These are phyloP conservation scores for Ceratobasidium theobromae DNA, from an alignment of 1,284 basidiomycete species.

Conservation along the genomic window DNA sequence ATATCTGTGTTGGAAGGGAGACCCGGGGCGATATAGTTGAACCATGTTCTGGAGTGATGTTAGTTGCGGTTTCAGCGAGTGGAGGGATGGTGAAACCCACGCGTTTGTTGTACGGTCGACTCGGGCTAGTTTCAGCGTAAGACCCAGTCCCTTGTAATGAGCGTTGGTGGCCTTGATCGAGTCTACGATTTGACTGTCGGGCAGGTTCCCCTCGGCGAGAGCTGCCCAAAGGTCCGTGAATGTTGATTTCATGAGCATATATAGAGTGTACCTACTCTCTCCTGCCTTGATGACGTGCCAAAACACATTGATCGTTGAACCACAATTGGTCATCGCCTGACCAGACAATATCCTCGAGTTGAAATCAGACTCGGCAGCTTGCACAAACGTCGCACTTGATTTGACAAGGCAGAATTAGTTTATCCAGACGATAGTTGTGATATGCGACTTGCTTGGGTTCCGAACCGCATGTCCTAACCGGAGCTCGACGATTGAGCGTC, in stretches of 20 bases:
- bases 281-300: slow-evolving; percentile 32
- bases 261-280: not conserved
- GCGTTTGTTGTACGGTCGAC: slow-evolving; percentile 38
- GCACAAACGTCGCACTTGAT: not conserved
- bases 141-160: slow-evolving; percentile 38
- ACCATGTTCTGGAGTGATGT: slow-evolving; percentile 34
- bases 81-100: not conserved
- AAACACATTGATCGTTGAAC: slow-evolving; percentile 10
- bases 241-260: not conserved
- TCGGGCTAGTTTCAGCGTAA: slow-evolving; percentile 37
- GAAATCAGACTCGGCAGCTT: slow-evolving; percentile 14
- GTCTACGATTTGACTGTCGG: slow-evolving; percentile 18
- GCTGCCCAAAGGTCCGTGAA: not conserved
- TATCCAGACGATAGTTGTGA: not conserved
- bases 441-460: not conserved
- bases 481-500: not conserved
- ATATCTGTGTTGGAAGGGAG: slow-evolving; percentile 36
- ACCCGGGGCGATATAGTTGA: slow-evolving; percentile 35
- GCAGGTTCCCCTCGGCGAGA: slow-evolving; percentile 28
- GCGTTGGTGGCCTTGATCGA: slow-evolving; percentile 40
- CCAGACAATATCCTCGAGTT: not conserved
- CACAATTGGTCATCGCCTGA: not conserved
- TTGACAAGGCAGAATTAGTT: not conserved
- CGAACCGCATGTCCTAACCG: not conserved
- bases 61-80: not conserved